Conservation (phyloP, 768 basidiomycete species). For the Russula earlei region DNA sequence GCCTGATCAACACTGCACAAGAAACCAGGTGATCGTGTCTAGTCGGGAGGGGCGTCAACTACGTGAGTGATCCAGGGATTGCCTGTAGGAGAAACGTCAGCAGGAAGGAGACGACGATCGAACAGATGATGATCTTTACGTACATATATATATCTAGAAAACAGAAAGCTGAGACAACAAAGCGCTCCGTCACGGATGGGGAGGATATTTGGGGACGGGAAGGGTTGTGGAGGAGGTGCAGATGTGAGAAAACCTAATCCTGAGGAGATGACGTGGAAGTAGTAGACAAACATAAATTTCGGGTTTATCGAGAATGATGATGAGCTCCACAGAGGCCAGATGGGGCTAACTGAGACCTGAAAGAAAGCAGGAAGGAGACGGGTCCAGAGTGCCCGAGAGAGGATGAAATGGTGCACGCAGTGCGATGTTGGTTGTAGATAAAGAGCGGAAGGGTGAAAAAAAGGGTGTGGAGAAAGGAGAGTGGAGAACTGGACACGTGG, state of each 20-base stretch:
- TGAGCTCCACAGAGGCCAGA: background rate
- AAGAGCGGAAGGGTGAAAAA: constrained; percentile 13
- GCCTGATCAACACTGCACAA: background rate
- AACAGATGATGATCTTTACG: background rate
- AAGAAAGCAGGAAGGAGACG: too few relatives aligned
- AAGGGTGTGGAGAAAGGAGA: background rate
- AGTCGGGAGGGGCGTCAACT: constrained; percentile 13
- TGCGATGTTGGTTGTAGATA: constrained; percentile 4
- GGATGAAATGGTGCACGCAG: constrained; percentile 5
- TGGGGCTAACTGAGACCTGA: background rate
- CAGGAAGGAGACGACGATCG: background rate
- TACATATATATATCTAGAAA: constrained; percentile 12
- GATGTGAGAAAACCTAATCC: background rate
- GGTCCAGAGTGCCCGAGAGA: background rate
- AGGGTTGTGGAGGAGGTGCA: background rate
- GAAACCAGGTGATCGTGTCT: constrained; percentile 6
- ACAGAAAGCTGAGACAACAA: background rate
- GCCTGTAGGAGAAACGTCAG: constrained; percentile 1
- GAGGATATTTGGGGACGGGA: background rate
- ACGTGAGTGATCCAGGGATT: constrained; percentile 5
- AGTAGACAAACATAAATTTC: background rate
- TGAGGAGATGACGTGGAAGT: too few relatives aligned
- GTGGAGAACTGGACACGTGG: constrained; percentile 9
- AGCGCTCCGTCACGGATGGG: background rate
- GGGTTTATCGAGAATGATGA: background rate